Percentiles rank a stretch among this genome's conserved stretches.
Conservation (phyloP, 345 rosid genomes). For the Eucalyptus shirleyi region DNA sequence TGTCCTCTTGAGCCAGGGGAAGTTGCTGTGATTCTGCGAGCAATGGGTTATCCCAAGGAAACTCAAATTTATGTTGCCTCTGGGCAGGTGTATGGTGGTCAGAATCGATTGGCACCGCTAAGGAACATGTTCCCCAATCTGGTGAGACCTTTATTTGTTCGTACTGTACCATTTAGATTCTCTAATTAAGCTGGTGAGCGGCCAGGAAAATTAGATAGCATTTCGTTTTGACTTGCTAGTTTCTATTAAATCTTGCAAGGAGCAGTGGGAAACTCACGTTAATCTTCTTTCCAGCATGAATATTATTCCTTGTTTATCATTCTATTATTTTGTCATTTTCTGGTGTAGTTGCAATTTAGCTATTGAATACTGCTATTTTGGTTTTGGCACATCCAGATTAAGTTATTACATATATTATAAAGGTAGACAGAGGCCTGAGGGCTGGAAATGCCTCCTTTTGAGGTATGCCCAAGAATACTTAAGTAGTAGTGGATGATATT, state of each 20-base stretch:
- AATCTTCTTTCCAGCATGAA: not conserved
- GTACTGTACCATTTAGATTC: not conserved
- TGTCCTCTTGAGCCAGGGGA: constrained; percentile 99
- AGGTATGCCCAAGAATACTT: not conserved
- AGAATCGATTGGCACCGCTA: constrained; percentile 96
- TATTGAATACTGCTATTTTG: not conserved
- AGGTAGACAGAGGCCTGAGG: not conserved
- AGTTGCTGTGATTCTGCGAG: constrained; percentile 94
- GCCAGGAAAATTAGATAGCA: not conserved
- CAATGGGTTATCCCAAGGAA: constrained; percentile 98
- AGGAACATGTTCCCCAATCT: constrained; percentile 98
- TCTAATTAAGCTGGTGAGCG: not conserved
- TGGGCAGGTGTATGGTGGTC: constrained; percentile 98
- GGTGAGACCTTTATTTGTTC: constrained; percentile 22
- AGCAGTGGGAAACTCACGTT: not conserved
- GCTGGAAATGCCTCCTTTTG: not conserved
- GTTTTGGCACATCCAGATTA: not conserved
- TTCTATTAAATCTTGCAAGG: not conserved
- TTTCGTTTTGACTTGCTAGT: not conserved
- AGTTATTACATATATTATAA: not conserved
- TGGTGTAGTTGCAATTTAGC: not conserved
- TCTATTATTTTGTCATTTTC: not conserved
- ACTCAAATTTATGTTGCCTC: constrained; percentile 99
- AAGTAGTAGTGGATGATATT: not conserved
- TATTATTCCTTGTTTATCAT: not conserved